These are phyloP conservation scores for Cytospora piceae DNA, from an alignment of 2,329 filamentous ascomycete genomes.

Conservation along the genomic window DNA sequence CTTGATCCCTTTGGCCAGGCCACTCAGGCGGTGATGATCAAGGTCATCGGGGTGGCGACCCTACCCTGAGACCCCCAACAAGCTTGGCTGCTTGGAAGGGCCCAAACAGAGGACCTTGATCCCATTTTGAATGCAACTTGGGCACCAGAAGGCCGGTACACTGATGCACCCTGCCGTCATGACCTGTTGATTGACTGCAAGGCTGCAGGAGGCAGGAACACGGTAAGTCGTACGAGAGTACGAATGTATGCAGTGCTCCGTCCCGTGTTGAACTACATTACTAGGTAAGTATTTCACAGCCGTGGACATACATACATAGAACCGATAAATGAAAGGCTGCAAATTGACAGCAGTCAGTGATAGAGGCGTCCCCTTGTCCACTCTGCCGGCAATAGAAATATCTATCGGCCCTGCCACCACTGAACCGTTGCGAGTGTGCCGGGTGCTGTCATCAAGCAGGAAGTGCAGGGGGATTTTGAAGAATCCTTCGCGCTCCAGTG, in stretches of 20 bases:
- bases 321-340: too few relatives aligned
- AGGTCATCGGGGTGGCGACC: not conserved
- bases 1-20: conserved; percentile 9
- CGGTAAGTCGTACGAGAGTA: not conserved
- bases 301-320: too few relatives aligned
- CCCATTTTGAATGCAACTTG: conserved; percentile 17
- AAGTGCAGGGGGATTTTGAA: conserved; percentile 14
- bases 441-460: conserved; percentile 23
- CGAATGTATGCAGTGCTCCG: not conserved
- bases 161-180: conserved; percentile 18
- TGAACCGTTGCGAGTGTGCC: not conserved
- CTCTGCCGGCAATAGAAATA: not conserved
- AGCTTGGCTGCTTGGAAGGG: not conserved
- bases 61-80: conserved; percentile 11
- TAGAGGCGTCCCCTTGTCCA: conserved; percentile 4
- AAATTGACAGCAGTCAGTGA: not conserved
- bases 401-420: conserved; percentile 15
- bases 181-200: conserved; percentile 14
- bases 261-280: not conserved
- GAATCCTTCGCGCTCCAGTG: conserved; percentile 16
- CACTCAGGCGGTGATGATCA: not conserved
- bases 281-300: not conserved
- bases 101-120: not conserved
- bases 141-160: conserved; percentile 9
- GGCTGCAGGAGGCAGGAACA: not conserved